These are phyloP conservation scores for Podospora tetraspora DNA, from an alignment of 495 filamentous ascomycete genomes.

Conservation along the genomic window DNA sequence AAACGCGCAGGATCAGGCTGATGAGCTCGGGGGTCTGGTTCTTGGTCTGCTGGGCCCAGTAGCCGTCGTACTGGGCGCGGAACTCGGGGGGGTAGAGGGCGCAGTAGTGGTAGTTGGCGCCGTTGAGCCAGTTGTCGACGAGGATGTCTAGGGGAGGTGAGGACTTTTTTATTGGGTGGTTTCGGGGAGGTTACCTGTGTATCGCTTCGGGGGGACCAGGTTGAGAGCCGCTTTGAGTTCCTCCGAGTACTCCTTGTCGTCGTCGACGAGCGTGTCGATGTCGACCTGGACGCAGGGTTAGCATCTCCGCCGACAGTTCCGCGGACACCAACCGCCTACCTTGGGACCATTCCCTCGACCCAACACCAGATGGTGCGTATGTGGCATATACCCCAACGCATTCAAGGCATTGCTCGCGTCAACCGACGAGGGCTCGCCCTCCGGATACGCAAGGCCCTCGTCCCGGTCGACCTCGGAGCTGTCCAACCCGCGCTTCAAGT, in stretches of 20 bases:
- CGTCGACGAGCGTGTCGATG: constrained; percentile 15
- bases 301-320: neutral
- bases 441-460: constrained; percentile 13
- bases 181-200: constrained; percentile 26
- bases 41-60: constrained; percentile 40
- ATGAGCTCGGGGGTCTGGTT: constrained; percentile 42
- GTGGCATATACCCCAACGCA: constrained; percentile 31
- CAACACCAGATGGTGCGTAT: constrained; percentile 28
- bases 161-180: neutral
- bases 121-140: constrained; percentile 44
- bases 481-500: constrained; percentile 17
- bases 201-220: constrained; percentile 23
- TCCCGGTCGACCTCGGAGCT: constrained; percentile 7
- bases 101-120: constrained; percentile 48
- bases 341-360: constrained; percentile 22
- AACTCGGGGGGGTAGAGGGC: constrained; percentile 46
- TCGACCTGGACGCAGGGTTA: constrained; percentile 5
- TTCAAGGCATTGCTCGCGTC: constrained; percentile 28
- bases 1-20: constrained; percentile 47
- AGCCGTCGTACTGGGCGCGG: constrained; percentile 42
- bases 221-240: constrained; percentile 23
- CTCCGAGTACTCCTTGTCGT: constrained; percentile 22
- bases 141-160: constrained; percentile 36
- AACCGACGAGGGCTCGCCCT: constrained; percentile 14
- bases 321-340: constrained; percentile 8